Conservation (phyloP, 1,139 yeast species). For the Nadsonia commutata region DNA sequence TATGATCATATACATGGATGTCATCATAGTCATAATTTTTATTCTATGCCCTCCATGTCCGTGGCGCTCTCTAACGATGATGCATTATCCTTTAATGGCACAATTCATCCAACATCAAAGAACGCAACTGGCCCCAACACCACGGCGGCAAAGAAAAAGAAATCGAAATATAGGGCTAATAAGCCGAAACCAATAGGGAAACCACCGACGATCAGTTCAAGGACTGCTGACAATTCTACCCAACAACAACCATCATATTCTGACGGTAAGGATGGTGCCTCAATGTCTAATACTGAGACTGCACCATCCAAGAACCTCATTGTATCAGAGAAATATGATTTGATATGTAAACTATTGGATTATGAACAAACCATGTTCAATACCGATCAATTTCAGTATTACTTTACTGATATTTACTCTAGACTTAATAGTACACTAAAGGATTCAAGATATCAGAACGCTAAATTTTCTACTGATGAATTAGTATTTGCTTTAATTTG, state of each 20-base stretch:
- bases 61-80: background rate
- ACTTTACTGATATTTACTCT: background rate
- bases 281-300: background rate
- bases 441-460: background rate
- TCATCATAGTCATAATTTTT: background rate
- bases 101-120: background rate
- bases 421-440: background rate
- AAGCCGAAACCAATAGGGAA: background rate
- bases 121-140: background rate
- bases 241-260: background rate
- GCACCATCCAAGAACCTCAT: background rate
- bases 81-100: background rate
- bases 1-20: background rate
- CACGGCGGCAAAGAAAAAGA: background rate
- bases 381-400: background rate
- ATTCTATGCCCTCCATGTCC: background rate
- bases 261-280: background rate
- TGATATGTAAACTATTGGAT: background rate
- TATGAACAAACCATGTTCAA: background rate
- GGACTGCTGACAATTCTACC: background rate
- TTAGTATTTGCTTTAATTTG: background rate
- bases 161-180: background rate
- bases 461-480: background rate
- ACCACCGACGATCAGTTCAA: background rate
- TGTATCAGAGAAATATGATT: background rate